A percentile compares a stretch with the other conserved stretches of the same genome.
phyloP scores from a whole-genome alignment of 2,329 filamentous ascomycete species.

The Emergomyces orientalis region DNA sequence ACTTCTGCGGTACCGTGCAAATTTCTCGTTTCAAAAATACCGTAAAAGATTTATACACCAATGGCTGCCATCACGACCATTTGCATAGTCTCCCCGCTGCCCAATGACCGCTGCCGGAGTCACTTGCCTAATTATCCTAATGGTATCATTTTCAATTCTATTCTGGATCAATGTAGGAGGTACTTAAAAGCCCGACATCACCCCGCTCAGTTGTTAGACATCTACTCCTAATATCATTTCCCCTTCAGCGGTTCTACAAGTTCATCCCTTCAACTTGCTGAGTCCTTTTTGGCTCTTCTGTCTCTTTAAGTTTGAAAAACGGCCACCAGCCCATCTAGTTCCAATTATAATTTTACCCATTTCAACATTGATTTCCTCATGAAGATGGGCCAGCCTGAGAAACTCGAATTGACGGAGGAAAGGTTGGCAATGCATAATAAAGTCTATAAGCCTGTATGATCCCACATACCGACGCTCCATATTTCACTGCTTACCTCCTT shows the following conservation, averaged over 20 bases:
- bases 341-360: not conserved
- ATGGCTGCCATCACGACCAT: not conserved
- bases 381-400: not conserved
- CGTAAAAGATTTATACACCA: not conserved
- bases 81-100: not conserved
- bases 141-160: not conserved
- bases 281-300: not conserved
- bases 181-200: not conserved
- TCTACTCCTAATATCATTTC: not conserved
- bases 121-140: not conserved
- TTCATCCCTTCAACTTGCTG: not conserved
- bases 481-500: not conserved
- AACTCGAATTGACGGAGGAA: not conserved
- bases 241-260: not conserved
- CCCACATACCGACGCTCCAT: not conserved
- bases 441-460: not conserved
- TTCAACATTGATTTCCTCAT: not conserved
- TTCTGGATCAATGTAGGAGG: not conserved
- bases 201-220: not conserved
- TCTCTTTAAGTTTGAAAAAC: not conserved
- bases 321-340: not conserved
- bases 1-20: not conserved
- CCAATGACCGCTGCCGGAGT: not conserved
- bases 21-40: not conserved
- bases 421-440: not conserved